Evolutionary conservation across 2,329 filamentous ascomycete species (phyloP).

Genomic region (Pseudogymnoascus sp.): DNA sequence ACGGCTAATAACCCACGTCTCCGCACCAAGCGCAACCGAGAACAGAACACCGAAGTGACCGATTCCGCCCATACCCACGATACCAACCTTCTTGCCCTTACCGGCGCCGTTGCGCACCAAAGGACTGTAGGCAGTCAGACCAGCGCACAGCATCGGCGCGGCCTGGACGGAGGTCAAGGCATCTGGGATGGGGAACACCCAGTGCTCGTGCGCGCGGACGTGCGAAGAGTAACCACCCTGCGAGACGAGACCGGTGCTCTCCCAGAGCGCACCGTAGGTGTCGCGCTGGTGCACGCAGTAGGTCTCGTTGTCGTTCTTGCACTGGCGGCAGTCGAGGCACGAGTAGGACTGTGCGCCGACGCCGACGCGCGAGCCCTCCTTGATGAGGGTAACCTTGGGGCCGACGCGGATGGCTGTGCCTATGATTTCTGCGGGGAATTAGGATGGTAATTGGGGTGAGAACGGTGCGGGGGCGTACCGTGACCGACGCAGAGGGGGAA

Average conservation of each 20-base stretch:
- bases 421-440: constrained; percentile 62
- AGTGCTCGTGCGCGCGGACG: constrained; percentile 69
- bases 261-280: constrained; percentile 42
- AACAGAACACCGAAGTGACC: constrained; percentile 65
- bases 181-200: constrained; percentile 67
- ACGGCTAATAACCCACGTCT: constrained; percentile 53
- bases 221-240: constrained; percentile 61
- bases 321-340: constrained; percentile 45
- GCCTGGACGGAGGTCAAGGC: constrained; percentile 52
- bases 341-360: constrained; percentile 46
- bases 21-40: constrained; percentile 56
- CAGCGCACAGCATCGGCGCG: constrained; percentile 78
- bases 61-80: constrained; percentile 64
- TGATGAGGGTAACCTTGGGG: constrained; percentile 49
- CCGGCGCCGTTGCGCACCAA: constrained; percentile 67
- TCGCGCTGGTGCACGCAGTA: constrained; percentile 43
- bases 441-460: too few species aligned
- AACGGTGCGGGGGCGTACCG: too few species aligned
- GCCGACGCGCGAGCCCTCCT: constrained; percentile 44
- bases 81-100: constrained; percentile 69
- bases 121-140: constrained; percentile 71
- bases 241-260: constrained; percentile 49
- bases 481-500: constrained; percentile 45
- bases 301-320: constrained; percentile 46
- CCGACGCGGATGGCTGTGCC: constrained; percentile 61